Evolutionary conservation across 2,329 filamentous ascomycete genomes (phyloP), one percentile per base, ranked within the genome.

Genomic region (Aspergillus sp.): DNA sequence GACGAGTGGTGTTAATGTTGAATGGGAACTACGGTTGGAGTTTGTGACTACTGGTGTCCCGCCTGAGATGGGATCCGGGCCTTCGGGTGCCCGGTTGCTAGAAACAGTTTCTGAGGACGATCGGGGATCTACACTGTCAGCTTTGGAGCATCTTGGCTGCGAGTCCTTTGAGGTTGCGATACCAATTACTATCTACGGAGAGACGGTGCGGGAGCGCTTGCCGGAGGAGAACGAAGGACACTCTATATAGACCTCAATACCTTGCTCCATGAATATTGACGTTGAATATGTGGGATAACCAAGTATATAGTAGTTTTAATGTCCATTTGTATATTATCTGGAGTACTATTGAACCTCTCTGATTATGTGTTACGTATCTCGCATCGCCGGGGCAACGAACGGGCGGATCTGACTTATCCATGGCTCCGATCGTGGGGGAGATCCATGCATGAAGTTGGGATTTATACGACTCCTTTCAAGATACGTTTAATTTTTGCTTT

Each of bases 81-180:
- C 68, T 21, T 73, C 72, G 2, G 76, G 76, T 12, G 68, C 66
- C 55, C 81, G 83, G 4, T 74, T 96, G n/a, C 76, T 96, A 41
- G 93, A 96, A 70, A 86, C 90, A 66, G 84, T 95, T 11, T 87
- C 87, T 6, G 84, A 85, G 51, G 91, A 96, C 70, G 90, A 96
- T 63, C 82, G 91, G 43, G 91, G 91, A 2, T 84, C 87, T 1
- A 84, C 95, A 14, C 80, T 93, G 52, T 90, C 91, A 15, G 90
- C 90, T 0, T 85, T 89, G 51, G 90, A 96, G 77, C 86, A 87
- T 62, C 68, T 96, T 52, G 83, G 87, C 8, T 93, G 91, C 66
- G 92, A 96, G 78, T 96, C 90, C 67, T 96, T 96, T 74, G 92
- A 96, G 74, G 90, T 96, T 46, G 86, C 87, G 35, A 91, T 96